These are phyloP conservation scores for Cenococcum geophilum DNA, from an alignment of 495 filamentous ascomycete species.

Conservation along the genomic window DNA sequence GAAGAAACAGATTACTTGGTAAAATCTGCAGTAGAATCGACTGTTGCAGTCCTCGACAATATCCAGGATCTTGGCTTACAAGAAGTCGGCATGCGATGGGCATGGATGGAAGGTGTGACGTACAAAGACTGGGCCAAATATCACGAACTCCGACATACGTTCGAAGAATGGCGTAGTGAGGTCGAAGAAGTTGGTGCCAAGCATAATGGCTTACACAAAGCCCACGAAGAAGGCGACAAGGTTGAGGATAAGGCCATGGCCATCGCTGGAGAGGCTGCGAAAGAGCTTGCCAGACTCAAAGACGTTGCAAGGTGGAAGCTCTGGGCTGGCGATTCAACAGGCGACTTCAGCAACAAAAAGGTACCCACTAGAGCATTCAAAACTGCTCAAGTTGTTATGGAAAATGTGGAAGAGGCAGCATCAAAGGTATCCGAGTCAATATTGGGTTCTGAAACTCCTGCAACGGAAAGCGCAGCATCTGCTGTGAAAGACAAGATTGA, in stretches of 20 bases:
- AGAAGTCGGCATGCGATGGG: constrained; percentile 96
- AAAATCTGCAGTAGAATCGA: constrained; percentile 67
- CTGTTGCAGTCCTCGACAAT: constrained; percentile 72
- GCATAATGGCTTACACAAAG: constrained; percentile 66
- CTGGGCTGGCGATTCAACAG: constrained; percentile 61
- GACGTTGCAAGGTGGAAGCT: constrained; percentile 84
- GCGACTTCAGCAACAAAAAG: constrained; percentile 62
- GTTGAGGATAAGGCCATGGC: constrained; percentile 73
- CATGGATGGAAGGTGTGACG: constrained; percentile 89
- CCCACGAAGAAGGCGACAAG: constrained; percentile 59
- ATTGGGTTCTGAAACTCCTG: constrained; percentile 34
- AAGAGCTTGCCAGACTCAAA: constrained; percentile 77
- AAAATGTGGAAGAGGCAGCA: constrained; percentile 36
- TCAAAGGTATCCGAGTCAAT: constrained; percentile 33
- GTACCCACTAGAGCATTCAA: constrained; percentile 45
- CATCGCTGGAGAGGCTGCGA: constrained; percentile 71
- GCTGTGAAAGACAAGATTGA: constrained; percentile 27
- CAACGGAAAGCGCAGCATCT: constrained; percentile 37
- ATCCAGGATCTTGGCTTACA: constrained; percentile 86
- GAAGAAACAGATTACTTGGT: constrained; percentile 62
- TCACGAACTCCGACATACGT: constrained; percentile 72
- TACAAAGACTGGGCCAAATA: constrained; percentile 97
- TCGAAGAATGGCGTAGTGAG: constrained; percentile 78
- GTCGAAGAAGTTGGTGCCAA: constrained; percentile 64
- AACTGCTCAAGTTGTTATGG: constrained; percentile 43